Evolutionary conservation across 495 filamentous ascomycete genomes (phyloP), one percentile per base, ranked within the genome.

Genomic region (Cercophora samala): DNA sequence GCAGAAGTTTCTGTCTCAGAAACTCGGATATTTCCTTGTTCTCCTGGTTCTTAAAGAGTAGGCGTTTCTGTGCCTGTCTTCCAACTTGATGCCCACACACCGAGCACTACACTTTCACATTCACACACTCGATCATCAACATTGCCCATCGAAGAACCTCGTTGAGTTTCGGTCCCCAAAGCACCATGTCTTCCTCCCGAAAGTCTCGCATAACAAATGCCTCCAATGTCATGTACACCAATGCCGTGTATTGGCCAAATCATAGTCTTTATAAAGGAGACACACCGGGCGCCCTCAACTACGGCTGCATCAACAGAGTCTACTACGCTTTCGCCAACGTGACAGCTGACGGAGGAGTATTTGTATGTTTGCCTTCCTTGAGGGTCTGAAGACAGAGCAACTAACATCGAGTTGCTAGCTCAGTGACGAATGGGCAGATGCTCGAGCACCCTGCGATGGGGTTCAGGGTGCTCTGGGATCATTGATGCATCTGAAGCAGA

Each of bases 301-400:
- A 84, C 69, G 75, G 77, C 52, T 84, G 82, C 66, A 80, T 85
- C 64, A 83, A 91, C 63, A 91, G 94, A 72, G 86, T 96, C 52
- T 96, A 94, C 74, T 97, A 97, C 76, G 91, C 93, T 61, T 96
- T 93, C 85, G 92, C 91, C 70, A 92, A 87, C 80, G 86, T 97
- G 61, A 88, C 86, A 70, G 81, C 87, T 62, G 91, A 96, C 73
- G 93, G 93, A 66, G 87, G 87, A 29, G 87, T 96, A 64, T 93
- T 91, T 85, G 93, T 96, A 80, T 80, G 82, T 79, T 61, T 21
- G 26, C 58, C 54, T 54, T 59, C 62, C 58, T 52, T 63, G 60
- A 46, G 37, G 3, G 1, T 17, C 6, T 13, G 25, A 55, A 26
- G 46, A 37, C 63, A 68, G 64, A 56, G 29, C 24, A 32, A 67